These are phyloP conservation scores for Viridothelium virens DNA, from an alignment of 495 filamentous ascomycete species.

Conservation along the genomic window DNA sequence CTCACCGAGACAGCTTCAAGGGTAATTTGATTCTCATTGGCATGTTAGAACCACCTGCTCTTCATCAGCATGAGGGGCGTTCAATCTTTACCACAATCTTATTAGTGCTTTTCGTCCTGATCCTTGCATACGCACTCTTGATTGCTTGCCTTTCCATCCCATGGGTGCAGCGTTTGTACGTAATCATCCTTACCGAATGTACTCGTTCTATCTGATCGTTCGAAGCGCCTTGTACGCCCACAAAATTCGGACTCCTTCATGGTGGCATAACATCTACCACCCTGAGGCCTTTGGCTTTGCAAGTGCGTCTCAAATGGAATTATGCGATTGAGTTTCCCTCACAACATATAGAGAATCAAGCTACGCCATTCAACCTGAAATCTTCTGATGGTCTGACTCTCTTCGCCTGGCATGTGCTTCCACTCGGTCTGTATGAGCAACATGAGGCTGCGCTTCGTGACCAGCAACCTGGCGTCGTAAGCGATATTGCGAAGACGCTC, in stretches of 20 bases:
- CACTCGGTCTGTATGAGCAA: constrained; percentile 33
- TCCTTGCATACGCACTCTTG: constrained; percentile 30
- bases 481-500: constrained; percentile 29
- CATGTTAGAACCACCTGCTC: background rate
- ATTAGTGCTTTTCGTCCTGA: constrained; percentile 12
- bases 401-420: constrained; percentile 38
- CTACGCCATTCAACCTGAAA: constrained; percentile 34
- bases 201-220: constrained; percentile 10
- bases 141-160: constrained; percentile 45
- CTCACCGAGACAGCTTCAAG: background rate
- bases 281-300: constrained; percentile 77
- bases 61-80: background rate
- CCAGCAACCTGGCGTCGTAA: constrained; percentile 19
- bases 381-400: constrained; percentile 34
- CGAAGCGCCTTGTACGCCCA: constrained; percentile 69
- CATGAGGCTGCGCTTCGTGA: constrained; percentile 28
- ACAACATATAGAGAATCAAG: constrained; percentile 29
- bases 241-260: constrained; percentile 58
- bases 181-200: constrained; percentile 11
- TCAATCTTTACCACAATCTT: background rate
- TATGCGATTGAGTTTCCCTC: background rate
- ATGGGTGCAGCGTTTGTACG: constrained; percentile 55
- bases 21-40: background rate
- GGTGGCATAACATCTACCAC: constrained; percentile 55
- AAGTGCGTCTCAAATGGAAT: constrained; percentile 44